Evolutionary conservation across 371 early-diverging fungal genomes (phyloP).

Genomic region (Mortierella sp.): DNA sequence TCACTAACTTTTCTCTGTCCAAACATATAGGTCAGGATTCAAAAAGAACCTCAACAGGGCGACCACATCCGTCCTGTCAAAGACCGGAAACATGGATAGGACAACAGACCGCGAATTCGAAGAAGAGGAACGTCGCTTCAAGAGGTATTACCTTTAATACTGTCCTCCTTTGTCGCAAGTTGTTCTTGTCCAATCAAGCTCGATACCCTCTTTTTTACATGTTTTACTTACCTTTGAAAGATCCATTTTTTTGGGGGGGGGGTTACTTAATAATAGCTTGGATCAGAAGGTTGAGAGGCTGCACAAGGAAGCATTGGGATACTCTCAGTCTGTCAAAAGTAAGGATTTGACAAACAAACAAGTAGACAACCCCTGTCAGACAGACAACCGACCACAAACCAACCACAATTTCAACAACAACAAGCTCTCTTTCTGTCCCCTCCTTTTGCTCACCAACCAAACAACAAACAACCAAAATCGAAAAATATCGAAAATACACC

Average conservation of each 20-base stretch:
- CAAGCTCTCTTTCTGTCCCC: neutral
- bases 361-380: neutral
- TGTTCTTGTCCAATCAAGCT: neutral
- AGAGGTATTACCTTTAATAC: constrained; percentile 62
- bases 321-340: constrained; percentile 90
- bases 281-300: constrained; percentile 90
- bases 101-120: constrained; percentile 86
- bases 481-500: neutral
- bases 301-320: constrained; percentile 94
- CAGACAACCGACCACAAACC: no score
- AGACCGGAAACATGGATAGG: constrained; percentile 36
- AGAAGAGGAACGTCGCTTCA: constrained; percentile 88
- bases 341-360: constrained; percentile 5
- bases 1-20: neutral
- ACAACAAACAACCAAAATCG: neutral
- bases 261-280: constrained; percentile 69
- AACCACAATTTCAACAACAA: neutral
- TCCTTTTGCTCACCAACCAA: neutral
- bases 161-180: neutral
- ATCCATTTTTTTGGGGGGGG: neutral
- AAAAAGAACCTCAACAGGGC: constrained; percentile 90
- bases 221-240: neutral
- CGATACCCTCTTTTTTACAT: neutral
- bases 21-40: constrained; percentile 78
- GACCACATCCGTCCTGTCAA: constrained; percentile 77